phyloP scores from a whole-genome alignment of 345 rosid genomes.

The Sonneratia alba region DNA sequence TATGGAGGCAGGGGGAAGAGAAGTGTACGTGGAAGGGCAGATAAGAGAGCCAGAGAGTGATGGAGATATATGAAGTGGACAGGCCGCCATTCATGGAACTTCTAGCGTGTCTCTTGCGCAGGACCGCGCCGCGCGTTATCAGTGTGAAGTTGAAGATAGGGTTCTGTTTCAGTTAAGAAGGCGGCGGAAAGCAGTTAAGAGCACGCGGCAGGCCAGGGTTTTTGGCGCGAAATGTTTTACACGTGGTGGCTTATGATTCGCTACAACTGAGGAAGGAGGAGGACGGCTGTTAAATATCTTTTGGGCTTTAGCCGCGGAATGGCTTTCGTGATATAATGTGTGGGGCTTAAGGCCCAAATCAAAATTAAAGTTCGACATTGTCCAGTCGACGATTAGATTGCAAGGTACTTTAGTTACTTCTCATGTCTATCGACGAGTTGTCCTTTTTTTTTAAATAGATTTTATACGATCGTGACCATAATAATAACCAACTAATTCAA shows the following conservation, averaged over 20 bases:
- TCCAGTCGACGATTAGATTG: too few relatives aligned
- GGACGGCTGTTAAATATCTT: too few relatives aligned
- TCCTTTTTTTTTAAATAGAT: too few relatives aligned
- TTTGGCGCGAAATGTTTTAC: not conserved
- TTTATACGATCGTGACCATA: too few relatives aligned
- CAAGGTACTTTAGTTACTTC: too few relatives aligned
- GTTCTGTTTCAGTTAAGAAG: not conserved
- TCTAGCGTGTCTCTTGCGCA: not conserved
- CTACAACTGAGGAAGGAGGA: too few relatives aligned
- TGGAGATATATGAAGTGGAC: not conserved
- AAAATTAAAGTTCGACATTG: too few relatives aligned
- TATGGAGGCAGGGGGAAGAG: constrained; percentile 13
- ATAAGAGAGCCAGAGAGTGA: constrained; percentile 5
- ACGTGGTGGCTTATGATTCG: not conserved
- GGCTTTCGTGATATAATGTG: too few relatives aligned
- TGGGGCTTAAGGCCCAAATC: too few relatives aligned
- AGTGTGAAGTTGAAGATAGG: not conserved
- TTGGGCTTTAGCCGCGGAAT: too few relatives aligned
- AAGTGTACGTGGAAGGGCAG: constrained; percentile 10
- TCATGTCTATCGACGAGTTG: too few relatives aligned
- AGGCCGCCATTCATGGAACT: constrained; percentile 18
- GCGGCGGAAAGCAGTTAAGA: not conserved
- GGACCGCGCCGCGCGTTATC: not conserved
- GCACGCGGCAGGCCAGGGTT: not conserved
- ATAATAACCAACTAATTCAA: too few relatives aligned